Base-by-base conservation (phyloP, 2,329 filamentous ascomycete genomes). In the Corynespora cassiicola region DNA sequence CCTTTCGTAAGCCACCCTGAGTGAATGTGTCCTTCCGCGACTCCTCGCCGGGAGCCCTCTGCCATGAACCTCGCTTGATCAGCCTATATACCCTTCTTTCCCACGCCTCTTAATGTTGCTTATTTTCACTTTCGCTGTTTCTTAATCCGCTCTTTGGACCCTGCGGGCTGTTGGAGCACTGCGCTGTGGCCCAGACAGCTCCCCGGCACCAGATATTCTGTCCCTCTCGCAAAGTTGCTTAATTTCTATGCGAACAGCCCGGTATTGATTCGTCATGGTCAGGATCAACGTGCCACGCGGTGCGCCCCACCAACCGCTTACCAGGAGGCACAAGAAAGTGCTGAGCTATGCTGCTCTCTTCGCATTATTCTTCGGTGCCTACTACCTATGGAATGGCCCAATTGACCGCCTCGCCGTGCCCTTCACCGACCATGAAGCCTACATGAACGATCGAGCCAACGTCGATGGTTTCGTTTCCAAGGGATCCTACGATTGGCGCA, bases 401-500 rank as follows among this genome's bases (percentile, higher is more conserved):
- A 53, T 58, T 28, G 65, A 66, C 41, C 38, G 40, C 5, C 34
- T 63, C 19, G 56, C 56, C 6, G 50, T 66, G n/a, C 46, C 59
- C 12, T 66, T 63, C 35, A 32, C 47, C 16, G 35, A 42, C 6
- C 63, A 66, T 38, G 47, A 55, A 34, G 42, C 36, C 9, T 68
- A 61, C 27, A 68, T 68, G 65, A 65, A 61, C 32, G 51, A 58
- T 21, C 45, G 49, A 16, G 34, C 44, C 12, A 47, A 50, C 31
- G 36, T 45, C 3, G 32, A 40, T 9, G 31, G 35, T 9, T 50
- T 52, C 36, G 39, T 54, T 20, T 52, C 53, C 5, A 47, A 46
- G 26, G 51, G 50, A 26, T 60, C 56, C 3, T 68, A 65, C 51
- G 63, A 68, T 40, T 76, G 73, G 73, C 61, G 56, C n/a, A 55